Conservation (phyloP, 2,329 filamentous ascomycete species). For the Fusarium sororula region DNA sequence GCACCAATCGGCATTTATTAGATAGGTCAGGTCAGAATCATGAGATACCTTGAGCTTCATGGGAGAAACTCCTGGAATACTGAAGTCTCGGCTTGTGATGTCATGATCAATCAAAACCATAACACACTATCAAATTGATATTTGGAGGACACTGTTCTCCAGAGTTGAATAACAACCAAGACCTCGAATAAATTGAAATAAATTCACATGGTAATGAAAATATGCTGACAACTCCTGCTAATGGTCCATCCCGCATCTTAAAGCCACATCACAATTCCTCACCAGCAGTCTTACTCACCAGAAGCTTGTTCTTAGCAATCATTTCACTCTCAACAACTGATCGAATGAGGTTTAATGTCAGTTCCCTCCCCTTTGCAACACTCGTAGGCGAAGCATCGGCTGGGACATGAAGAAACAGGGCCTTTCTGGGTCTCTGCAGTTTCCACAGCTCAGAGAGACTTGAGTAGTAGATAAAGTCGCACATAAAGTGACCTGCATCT, state of each 20-base stretch:
- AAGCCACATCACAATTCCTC: background rate
- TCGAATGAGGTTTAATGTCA: constrained; percentile 64
- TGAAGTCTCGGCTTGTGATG: constrained; percentile 3
- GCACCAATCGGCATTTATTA: background rate
- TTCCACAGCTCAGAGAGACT: constrained; percentile 68
- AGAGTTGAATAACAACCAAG: too few species aligned
- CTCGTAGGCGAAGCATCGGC: constrained; percentile 61
- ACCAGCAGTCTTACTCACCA: background rate
- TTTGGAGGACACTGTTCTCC: too few species aligned
- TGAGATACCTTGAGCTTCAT: background rate
- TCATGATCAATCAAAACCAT: background rate
- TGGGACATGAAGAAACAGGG: constrained; percentile 79
- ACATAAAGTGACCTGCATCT: constrained; percentile 77
- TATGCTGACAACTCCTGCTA: background rate
- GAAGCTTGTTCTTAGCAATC: constrained; percentile 24
- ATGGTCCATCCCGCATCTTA: background rate
- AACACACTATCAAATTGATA: background rate
- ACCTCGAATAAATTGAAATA: background rate
- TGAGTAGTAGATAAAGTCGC: constrained; percentile 81
- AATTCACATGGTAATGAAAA: background rate
- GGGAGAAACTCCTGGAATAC: background rate
- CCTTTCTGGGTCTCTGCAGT: constrained; percentile 56
- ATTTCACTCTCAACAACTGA: constrained; percentile 64
- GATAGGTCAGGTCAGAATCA: background rate
- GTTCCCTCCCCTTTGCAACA: constrained; percentile 59